These are phyloP conservation scores for Tubosaeta sp. DNA, from an alignment of 768 basidiomycete genomes.

Conservation along the genomic window DNA sequence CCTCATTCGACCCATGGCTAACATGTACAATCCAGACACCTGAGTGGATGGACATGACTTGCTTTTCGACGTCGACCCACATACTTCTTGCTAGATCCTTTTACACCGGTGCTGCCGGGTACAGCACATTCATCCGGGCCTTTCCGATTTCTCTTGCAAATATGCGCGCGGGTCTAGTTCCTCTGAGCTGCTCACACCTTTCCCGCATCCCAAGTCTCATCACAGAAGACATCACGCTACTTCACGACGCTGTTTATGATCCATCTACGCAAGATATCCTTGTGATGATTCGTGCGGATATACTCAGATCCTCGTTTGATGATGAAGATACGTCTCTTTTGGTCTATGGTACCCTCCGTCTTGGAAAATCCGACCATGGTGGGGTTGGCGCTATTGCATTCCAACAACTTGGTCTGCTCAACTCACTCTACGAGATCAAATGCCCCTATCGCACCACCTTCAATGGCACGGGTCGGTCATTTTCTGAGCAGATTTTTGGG, in stretches of 20 bases:
- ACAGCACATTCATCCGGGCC: slow-evolving; percentile 6
- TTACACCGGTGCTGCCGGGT: background rate
- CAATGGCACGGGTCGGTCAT: background rate
- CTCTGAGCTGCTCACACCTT: slow-evolving; percentile 10
- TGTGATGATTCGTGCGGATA: slow-evolving; percentile 4
- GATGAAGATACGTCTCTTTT: slow-evolving; percentile 1
- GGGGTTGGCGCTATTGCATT: background rate
- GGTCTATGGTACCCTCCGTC: slow-evolving; percentile 5
- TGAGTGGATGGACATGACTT: no score
- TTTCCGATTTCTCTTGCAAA: slow-evolving; percentile 9
- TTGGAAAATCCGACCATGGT: background rate
- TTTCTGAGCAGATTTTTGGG: background rate
- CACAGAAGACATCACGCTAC: background rate
- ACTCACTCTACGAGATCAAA: no score
- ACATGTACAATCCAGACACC: no score
- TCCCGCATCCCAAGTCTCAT: slow-evolving; percentile 2
- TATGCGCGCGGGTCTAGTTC: background rate
- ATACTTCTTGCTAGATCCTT: slow-evolving; percentile 9
- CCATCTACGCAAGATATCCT: slow-evolving; percentile 7
- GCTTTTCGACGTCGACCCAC: slow-evolving; percentile 19
- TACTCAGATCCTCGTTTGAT: background rate
- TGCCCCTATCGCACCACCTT: background rate
- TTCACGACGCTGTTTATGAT: slow-evolving; percentile 11
- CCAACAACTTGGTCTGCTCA: background rate
- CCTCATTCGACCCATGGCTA: no score